Evolutionary conservation across 306 rosid genomes (phyloP), one percentile per base, ranked within the genome.

Genomic region (Echinosophora koreensis): DNA sequence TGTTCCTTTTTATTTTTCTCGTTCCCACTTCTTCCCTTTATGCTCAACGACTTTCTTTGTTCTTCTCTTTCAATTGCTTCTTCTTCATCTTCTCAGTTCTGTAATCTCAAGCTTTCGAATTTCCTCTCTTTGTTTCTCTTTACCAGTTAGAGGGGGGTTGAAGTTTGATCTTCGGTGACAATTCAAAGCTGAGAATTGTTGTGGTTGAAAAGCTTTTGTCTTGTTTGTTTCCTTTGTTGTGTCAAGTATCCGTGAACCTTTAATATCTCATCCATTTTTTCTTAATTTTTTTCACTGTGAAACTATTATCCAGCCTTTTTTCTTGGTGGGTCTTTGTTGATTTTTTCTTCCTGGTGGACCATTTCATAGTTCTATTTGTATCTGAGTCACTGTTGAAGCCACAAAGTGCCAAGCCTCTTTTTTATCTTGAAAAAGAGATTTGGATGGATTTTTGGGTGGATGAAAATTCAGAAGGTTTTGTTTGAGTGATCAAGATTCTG

Each of bases 1-100:
- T 79, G 77, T 64, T 34, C 64, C 64, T 61, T 55, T 46, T 63
- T 74, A 16, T 64, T 69, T 47, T 74, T 76, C 84, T 55, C 69
- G 52, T 76, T 71, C 80, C 60, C 72, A 61, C 74, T 35, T 52
- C 65, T 22, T 22, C 14, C 72, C 66, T 82, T 71, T 66, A 30
- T 80, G 22, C 47, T 73, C 76, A 50, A 41, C 82, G 59, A 12
- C 61, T 71, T 37, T 47, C 44, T 13, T 14, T 58, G 18, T 32
- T 12, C 46, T 65, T n/a, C 66, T 52, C 38, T 11, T 14, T 12
- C 28, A 3, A n/a, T 4, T n/a, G 10, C 60, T 41, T 6, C 51
- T 14, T 7, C 70, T 22, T 12, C n/a, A n/a, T n/a, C 39, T 16
- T 7, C 68, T 15, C 2, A 8, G 32, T 10, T 66, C 39, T 16